These are phyloP conservation scores for Aeschynomene evenia DNA, from an alignment of 306 rosid species.

Conservation along the genomic window DNA sequence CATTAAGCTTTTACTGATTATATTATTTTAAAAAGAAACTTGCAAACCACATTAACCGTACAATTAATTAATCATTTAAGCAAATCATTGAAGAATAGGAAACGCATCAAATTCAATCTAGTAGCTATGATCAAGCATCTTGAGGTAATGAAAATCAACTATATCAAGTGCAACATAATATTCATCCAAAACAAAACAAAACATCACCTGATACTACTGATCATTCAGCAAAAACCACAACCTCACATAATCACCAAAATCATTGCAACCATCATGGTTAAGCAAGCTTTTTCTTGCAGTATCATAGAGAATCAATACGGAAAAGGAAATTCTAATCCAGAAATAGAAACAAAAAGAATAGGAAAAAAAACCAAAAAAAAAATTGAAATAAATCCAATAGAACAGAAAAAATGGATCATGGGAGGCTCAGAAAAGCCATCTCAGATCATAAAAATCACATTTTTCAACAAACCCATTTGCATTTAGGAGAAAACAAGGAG, in stretches of 20 bases:
- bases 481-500: slow-evolving; percentile 9
- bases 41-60: slow-evolving; percentile 21
- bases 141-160: slow-evolving; percentile 5
- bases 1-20: slow-evolving; percentile 1
- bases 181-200: slow-evolving; percentile 21
- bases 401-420: slow-evolving; percentile 31
- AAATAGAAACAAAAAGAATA: not conserved
- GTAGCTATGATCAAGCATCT: not conserved
- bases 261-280: slow-evolving; percentile 27
- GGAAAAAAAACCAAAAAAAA: not conserved
- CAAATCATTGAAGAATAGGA: slow-evolving; percentile 17
- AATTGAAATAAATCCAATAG: slow-evolving; percentile 21
- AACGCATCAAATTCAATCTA: slow-evolving; percentile 3
- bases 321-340: slow-evolving; percentile 18
- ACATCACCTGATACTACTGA: not conserved
- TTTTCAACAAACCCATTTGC: slow-evolving; percentile 40
- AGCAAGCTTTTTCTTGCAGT: slow-evolving; percentile 16
- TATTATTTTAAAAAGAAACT: slow-evolving; percentile 1
- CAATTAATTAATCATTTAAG: not conserved
- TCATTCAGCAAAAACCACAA: slow-evolving; percentile 26
- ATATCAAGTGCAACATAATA: slow-evolving; percentile 17
- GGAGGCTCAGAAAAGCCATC: slow-evolving; percentile 26
- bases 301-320: slow-evolving; percentile 2
- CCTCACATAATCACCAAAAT: slow-evolving; percentile 15
- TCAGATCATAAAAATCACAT: slow-evolving; percentile 39